These are phyloP conservation scores for Neopestalotiopsis rosae DNA, from an alignment of 2,329 filamentous ascomycete genomes.

Conservation along the genomic window DNA sequence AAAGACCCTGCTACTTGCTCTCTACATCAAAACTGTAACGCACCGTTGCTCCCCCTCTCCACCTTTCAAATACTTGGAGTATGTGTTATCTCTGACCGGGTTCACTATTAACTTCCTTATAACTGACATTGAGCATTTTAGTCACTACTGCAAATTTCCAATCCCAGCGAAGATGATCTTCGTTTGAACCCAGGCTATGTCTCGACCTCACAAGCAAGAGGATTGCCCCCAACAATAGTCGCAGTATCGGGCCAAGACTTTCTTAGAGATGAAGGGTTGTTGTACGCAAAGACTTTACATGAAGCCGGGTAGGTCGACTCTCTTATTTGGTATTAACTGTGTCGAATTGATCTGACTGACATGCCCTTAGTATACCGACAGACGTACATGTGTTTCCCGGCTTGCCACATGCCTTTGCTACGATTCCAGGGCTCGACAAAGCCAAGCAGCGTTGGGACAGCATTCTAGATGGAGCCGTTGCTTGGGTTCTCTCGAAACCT, in stretches of 20 bases:
- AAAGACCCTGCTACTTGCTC: slow-evolving; percentile 8
- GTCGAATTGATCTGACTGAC: background rate
- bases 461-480: background rate
- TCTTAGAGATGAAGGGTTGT: background rate
- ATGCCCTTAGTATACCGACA: background rate
- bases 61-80: background rate
- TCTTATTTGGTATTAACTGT: background rate
- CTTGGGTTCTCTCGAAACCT: slow-evolving; percentile 9
- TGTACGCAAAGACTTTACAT: background rate
- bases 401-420: slow-evolving; percentile 12
- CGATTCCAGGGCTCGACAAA: background rate
- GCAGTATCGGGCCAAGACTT: background rate
- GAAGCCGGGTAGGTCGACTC: background rate
- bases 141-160: background rate
- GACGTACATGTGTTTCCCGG: slow-evolving; percentile 12
- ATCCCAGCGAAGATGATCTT: slow-evolving; percentile 5
- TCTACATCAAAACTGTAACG: background rate
- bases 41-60: slow-evolving; percentile 1
- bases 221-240: background rate
- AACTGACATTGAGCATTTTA: background rate
- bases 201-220: background rate
- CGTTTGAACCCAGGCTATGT: slow-evolving; percentile 12
- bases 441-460: slow-evolving; percentile 5
- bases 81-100: background rate
- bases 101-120: too few relatives aligned